These are phyloP conservation scores for Atkinsonella texensis DNA, from an alignment of 2,329 filamentous ascomycete species.

Conservation along the genomic window DNA sequence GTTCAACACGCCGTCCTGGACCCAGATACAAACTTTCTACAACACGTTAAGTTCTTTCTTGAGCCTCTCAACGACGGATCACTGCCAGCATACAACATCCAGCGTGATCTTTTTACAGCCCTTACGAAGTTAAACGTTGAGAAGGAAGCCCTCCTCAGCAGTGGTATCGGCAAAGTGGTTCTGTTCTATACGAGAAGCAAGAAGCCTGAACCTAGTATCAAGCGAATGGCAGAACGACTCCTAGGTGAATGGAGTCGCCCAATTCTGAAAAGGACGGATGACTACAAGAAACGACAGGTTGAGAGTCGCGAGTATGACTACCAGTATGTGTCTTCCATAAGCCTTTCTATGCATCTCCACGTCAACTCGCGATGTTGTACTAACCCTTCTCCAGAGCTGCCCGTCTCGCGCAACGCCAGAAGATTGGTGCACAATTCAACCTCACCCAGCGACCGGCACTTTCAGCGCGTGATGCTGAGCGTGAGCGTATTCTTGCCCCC, in stretches of 20 bases:
- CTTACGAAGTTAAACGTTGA: constrained; percentile 73
- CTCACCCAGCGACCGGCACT: constrained; percentile 37
- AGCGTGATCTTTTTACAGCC: constrained; percentile 81
- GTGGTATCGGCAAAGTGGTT: constrained; percentile 90
- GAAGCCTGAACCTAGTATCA: constrained; percentile 76
- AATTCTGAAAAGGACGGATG: constrained; percentile 84
- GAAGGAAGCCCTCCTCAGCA: constrained; percentile 81
- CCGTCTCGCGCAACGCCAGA: constrained; percentile 38
- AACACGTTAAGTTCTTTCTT: constrained; percentile 93
- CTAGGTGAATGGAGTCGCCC: constrained; percentile 92
- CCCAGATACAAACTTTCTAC: constrained; percentile 87
- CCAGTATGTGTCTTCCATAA: constrained; percentile 28
- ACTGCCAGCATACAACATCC: constrained; percentile 91
- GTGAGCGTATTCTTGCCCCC: constrained; percentile 47
- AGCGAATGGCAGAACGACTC: constrained; percentile 85
- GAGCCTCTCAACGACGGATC: constrained; percentile 91
- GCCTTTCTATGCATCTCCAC: neutral
- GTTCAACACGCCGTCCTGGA: constrained; percentile 77
- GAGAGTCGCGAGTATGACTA: constrained; percentile 53
- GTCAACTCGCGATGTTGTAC: neutral
- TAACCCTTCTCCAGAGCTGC: constrained; percentile 31
- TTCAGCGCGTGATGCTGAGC: constrained; percentile 36
- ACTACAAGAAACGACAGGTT: constrained; percentile 75
- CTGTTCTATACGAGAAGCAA: constrained; percentile 96
- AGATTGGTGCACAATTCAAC: constrained; percentile 35